Evolutionary conservation across 805 yeast species (phyloP), one percentile per base, ranked within the genome.

Genomic region (Scheffersomyces coipomensis): DNA sequence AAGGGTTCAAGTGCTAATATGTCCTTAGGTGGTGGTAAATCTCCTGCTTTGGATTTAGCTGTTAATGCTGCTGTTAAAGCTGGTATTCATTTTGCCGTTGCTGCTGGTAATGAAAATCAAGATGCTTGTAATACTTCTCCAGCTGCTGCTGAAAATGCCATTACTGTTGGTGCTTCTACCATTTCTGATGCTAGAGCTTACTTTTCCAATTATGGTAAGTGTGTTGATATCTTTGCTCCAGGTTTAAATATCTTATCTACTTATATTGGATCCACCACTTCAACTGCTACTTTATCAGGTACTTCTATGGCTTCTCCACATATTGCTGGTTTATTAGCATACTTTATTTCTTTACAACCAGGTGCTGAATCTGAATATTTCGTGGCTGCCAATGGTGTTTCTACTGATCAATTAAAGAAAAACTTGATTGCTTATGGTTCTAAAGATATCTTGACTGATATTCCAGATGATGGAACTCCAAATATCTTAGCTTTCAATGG

Each of bases 231-330:
- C 48, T 91, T 88, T 60, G 99, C 96, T 21, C 99, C 99, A 18
- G 99, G 99, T 57, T 83, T 88, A 55, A 84, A 88, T 61, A 80
- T 91, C 45, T 73, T 84, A 50, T 88, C 96, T 32, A 85, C 91
- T 27, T 86, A 85, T 61, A 85, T 83, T 60, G 93, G 95, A 32
- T 81, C 88, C 3, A 73, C 76, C 37, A 65, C 78, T 38, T 86
- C 89, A 31, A 84, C 91, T 49, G 89, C 93, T 33, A 79, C 87
- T 29, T 73, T 86, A 60, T 85, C 96, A 27, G 99, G 99, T 67
- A 91, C 97, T 9, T 91, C 98, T 12, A 91, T 91, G 99, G 97
- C 98, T 17, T 85, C 97, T 27, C 98, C 99, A 33, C 97, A 89
- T 58, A 90, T 90, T 51, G 83, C 89, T 44, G 99, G 99, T 52